A percentile compares a stretch with the other conserved stretches of the same genome.
Conservation (phyloP, 495 filamentous ascomycete genomes). For the Podospora anserina region DNA sequence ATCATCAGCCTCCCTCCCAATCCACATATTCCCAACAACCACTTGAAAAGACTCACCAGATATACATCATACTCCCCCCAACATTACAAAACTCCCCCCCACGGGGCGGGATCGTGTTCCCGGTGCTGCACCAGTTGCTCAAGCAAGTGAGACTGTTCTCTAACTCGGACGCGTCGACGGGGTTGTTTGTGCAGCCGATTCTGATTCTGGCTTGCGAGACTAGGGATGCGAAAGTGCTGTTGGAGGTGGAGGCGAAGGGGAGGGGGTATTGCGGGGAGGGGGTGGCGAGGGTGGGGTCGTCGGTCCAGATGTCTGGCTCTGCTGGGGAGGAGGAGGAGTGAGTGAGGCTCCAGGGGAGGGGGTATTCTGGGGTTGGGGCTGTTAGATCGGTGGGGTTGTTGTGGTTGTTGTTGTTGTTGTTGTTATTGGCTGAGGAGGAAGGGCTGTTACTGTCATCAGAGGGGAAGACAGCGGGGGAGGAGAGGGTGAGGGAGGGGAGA, state of each 20-base stretch:
- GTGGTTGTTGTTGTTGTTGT: neutral
- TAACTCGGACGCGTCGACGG: neutral
- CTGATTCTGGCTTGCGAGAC: neutral
- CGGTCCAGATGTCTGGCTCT: neutral
- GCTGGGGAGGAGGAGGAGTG: neutral
- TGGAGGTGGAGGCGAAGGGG: neutral
- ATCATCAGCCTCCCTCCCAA: neutral
- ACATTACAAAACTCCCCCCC: slow-evolving; percentile 3
- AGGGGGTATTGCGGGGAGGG: neutral
- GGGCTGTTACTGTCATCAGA: too few relatives aligned
- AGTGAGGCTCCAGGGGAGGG: neutral
- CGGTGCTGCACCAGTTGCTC: neutral
- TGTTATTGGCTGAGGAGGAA: too few relatives aligned
- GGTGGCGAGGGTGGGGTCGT: neutral
- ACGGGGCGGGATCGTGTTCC: slow-evolving; percentile 3
- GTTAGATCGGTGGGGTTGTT: neutral
- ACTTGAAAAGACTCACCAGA: neutral
- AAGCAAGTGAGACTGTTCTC: neutral
- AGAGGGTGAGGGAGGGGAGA: neutral
- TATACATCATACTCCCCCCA: slow-evolving; percentile 1
- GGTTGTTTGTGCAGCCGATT: slow-evolving; percentile 2
- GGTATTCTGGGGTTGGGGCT: neutral
- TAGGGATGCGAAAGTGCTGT: neutral
- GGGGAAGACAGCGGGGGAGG: neutral
- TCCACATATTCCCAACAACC: neutral